Conservation (phyloP, 768 basidiomycete species). For the Daedalea quercina region DNA sequence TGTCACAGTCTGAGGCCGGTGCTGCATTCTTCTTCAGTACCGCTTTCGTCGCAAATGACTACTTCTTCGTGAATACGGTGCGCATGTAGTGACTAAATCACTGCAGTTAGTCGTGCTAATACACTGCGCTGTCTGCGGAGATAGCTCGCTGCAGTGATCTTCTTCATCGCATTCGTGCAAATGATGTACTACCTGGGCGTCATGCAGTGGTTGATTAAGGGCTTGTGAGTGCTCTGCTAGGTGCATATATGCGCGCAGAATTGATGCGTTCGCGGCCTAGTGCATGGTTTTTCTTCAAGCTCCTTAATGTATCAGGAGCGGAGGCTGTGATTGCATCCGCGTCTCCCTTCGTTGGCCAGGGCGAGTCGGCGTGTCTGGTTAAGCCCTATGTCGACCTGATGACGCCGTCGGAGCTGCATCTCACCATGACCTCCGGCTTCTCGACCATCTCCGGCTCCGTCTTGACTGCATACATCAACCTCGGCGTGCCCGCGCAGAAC, state of each 20-base stretch:
- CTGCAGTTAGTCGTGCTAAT: not conserved
- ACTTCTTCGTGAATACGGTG: conserved; percentile 83
- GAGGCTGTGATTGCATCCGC: conserved; percentile 91
- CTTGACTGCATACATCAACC: conserved; percentile 71
- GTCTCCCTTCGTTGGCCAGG: conserved; percentile 91
- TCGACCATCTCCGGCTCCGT: conserved; percentile 92
- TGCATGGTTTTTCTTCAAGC: conserved; percentile 91
- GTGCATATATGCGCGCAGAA: not conserved
- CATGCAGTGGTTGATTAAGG: conserved; percentile 89
- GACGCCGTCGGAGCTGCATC: conserved; percentile 82
- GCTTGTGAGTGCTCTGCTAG: conserved; percentile 50
- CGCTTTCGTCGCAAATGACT: conserved; percentile 57
- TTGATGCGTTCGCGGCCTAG: conserved; percentile 30
- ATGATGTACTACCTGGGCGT: conserved; percentile 88
- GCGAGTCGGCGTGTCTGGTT: conserved; percentile 83
- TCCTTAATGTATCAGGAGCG: conserved; percentile 89
- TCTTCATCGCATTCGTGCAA: conserved; percentile 90
- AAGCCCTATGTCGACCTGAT: conserved; percentile 78
- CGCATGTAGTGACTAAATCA: not conserved
- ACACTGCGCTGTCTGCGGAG: conserved; percentile 1
- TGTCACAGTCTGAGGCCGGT: conserved; percentile 59
- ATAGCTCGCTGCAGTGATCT: conserved; percentile 75
- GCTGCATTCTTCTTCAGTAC: conserved; percentile 80
- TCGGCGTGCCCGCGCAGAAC: conserved; percentile 75
- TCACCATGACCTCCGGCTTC: conserved; percentile 88